These are phyloP conservation scores for Sporisorium sorghi DNA, from an alignment of 1,284 basidiomycete species.

Conservation along the genomic window DNA sequence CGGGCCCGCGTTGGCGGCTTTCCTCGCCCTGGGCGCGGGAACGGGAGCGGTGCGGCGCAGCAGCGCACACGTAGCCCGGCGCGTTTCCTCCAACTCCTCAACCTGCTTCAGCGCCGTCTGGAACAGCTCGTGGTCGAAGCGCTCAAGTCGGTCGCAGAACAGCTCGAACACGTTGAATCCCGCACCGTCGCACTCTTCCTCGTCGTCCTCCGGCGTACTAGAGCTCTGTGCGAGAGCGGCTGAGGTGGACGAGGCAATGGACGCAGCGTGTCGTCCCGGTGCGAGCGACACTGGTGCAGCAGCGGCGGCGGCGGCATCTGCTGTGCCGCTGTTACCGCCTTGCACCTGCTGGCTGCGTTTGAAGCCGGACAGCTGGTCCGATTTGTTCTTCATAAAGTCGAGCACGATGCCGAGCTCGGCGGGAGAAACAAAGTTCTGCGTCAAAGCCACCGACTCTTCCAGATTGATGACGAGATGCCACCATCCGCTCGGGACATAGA, in stretches of 20 bases:
- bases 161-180: conserved; percentile 45
- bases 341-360: conserved; percentile 47
- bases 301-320: neutral
- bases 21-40: conserved; percentile 5
- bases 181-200: conserved; percentile 51
- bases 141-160: conserved; percentile 48
- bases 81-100: conserved; percentile 19
- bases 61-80: conserved; percentile 11
- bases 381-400: conserved; percentile 70
- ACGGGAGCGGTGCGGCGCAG: conserved; percentile 12
- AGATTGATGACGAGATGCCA: conserved; percentile 65
- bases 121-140: conserved; percentile 41
- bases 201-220: conserved; percentile 26
- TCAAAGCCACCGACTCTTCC: conserved; percentile 69
- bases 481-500: conserved; percentile 69
- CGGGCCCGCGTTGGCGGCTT: conserved; percentile 12
- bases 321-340: neutral
- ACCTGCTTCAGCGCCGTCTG: conserved; percentile 38
- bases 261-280: conserved; percentile 26
- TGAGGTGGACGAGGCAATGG: conserved; percentile 8
- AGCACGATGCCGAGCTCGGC: conserved; percentile 70
- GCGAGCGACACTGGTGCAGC: conserved; percentile 3
- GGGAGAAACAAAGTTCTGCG: conserved; percentile 71
- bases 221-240: neutral
- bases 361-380: conserved; percentile 71